Base-by-base conservation (phyloP, 768 basidiomycete species). In the Pisolithus marmoratus region DNA sequence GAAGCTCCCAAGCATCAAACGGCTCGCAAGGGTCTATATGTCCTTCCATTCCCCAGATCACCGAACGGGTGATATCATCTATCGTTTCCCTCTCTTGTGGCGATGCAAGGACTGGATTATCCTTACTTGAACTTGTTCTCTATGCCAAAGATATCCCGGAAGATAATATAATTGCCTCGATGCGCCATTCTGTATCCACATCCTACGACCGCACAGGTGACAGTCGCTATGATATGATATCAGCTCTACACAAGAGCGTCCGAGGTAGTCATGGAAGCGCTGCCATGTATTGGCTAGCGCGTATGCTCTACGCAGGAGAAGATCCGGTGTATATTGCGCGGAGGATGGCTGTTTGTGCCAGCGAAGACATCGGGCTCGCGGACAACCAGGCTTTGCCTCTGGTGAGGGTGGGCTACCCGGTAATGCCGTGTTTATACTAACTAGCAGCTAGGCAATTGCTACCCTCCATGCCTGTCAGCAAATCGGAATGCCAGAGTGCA, bases 271-370 rank as follows among this genome's bases (percentile, higher is more conserved):
- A 91, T 55, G 82, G 81, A 6, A 76, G 76, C 59, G 91, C 89
- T 0, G 90, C 90, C 6, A 70, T 92, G 73, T 94, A 93, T 64
- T 94, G 90, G 89, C 74, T 94, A 20, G 89, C 90, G 9, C 78
- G 87, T 46, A 91, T 91, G 90, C 72, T 91, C 31, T 77, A 73
- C 34, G 84, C 80, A 24, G 90, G 89, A 19, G 90, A 91, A 64
- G 90, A 93, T 66, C 87, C 90, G 4, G 58, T 90, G 44, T 93
- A 80, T 58, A 77, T 91, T 52, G 84, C 82, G 6, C 74, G 88
- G 34, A 74, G 88, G 49, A 79, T 90, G 73, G 74, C 87, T 4
- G 86, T 90, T 7, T 83, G 87, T 58, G 90, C 91, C 2, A 88
- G 87, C 56, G 91, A 94, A 65, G 91, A 94, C 62, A 79, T 94